Evolutionary conservation across 768 basidiomycete genomes (phyloP), one percentile per base, ranked within the genome.

Genomic region (Termitomyces sp.): DNA sequence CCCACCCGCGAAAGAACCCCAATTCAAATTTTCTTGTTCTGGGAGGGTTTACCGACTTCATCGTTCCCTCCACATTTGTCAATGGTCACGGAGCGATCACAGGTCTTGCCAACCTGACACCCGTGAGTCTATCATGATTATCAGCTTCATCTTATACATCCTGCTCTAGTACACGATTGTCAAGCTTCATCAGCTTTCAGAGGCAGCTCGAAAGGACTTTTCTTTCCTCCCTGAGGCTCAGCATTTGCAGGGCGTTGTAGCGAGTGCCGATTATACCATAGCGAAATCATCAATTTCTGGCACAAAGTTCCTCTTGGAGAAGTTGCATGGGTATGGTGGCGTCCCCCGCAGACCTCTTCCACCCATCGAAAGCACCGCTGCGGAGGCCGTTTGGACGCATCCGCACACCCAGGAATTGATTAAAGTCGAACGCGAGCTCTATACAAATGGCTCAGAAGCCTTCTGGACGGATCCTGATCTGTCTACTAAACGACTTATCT

Each of bases 41-140:
- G 23, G 93, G 92, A 43, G 95, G 94, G 9, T 97, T 83, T 71
- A 78, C 81, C 61, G 95, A 97, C 75, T 93, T 93, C 72, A 70
- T 96, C 59, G 75, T 88, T 36, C 85, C 94, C 4, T 83, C 91
- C 6, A 70, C 82, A 2, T 86, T 84, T 67, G 87, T 82, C 33
- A 85, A 86, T 61, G 93, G 81, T 2, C 88, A 95, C 65, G 95
- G 95, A 50, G 93, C 91, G 50, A 96, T 96, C 69, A 93, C 90
- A 36, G 94, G 94, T 49, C 84, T 95, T 20, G 93, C 82, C 8
- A 95, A 95, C 69, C 69, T 95, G 57, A 86, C 89, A 48, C 92
- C 91, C 10, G 91, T 88, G 65, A 62, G 78, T 71, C 26, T 20
- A 51, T 43, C 50, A 57, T 8, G 32, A 8, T 53, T 36, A 33